A percentile compares a stretch with the other conserved stretches of the same genome.
Evolutionary conservation across 306 rosid genomes (phyloP).

Genomic region (Cucurbita ficifolia): DNA sequence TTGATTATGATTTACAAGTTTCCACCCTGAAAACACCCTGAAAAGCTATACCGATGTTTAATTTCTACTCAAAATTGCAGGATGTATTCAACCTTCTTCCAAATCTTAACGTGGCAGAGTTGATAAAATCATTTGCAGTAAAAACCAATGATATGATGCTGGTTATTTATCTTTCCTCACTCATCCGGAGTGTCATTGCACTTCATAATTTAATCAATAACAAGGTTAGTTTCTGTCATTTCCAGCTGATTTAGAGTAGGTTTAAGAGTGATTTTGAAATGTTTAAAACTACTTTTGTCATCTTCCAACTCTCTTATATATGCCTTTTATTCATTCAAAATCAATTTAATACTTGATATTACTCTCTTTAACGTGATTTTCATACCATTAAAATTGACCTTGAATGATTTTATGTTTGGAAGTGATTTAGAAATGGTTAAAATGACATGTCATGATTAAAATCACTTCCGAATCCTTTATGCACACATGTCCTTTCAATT

Average conservation of each 20-base stretch:
- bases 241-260: not conserved
- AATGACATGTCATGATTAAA: too few species aligned
- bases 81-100: constrained; percentile 50
- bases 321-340: too few species aligned
- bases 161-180: constrained; percentile 47
- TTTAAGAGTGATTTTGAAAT: too few species aligned
- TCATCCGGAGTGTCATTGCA: constrained; percentile 50
- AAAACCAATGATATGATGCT: constrained; percentile 57
- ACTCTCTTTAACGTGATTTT: too few species aligned
- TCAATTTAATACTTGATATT: too few species aligned
- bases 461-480: not conserved
- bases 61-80: constrained; percentile 17
- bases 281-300: too few species aligned
- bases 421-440: too few species aligned
- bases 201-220: constrained; percentile 60
- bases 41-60: not conserved
- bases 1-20: not conserved
- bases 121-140: constrained; percentile 48
- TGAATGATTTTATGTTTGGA: too few species aligned
- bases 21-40: not conserved
- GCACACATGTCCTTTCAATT: not conserved
- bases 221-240: constrained; percentile 21
- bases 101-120: constrained; percentile 36
- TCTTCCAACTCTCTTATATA: too few species aligned
- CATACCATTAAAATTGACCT: too few species aligned